Evolutionary conservation across 1,284 basidiomycete genomes (phyloP), one percentile per base, ranked within the genome.

Genomic region (Cutaneotrichosporon mucoides): DNA sequence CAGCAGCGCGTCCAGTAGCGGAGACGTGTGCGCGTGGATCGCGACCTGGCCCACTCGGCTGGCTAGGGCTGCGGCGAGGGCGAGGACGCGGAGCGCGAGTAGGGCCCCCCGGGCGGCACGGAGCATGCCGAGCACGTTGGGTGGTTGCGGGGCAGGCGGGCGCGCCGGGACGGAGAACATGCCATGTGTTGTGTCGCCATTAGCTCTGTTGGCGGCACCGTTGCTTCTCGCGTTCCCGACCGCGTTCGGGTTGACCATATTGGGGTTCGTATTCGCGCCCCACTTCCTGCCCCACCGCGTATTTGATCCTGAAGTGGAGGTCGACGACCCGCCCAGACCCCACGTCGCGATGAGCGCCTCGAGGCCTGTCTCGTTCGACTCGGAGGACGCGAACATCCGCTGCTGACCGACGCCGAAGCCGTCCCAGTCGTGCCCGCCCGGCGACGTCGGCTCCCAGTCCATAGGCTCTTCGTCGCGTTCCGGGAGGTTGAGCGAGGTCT

Each of bases 391-490:
- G 53, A 73, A 76, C 66, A 76, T 71, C 37, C 73, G 59, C 59
- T 76, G 75, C 47, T 59, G 68, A 42, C 69, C 68, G 5, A 64
- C 61, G 0, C 63, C 75, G 53, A 76, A 76, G 5, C 38, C 55
- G 54, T 75, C 71, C 75, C 75, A 76, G 47, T 72, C 68, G 45
- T 37, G 35, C 24, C 24, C 24, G 10, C 47, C 56, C 2, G 57
- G 47, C 12, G 61, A 57, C 0, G 66, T 63, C 6, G 73, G 71
- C 57, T 76, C 75, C 75, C 75, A 76, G 44, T 76, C 75, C 75
- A 76, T 76, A 5, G 66, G 56, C 16, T 71, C 69, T 12, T 51
- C 45, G n/a, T 52, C 41, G 8, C 51, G 48, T 33, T 51, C 56
- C 10, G 56, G 56, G 5, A 41, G 7, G 7, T 58, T 41, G 0